phyloP scores from a whole-genome alignment of 768 basidiomycete genomes.

The Boletus rex-veris region DNA sequence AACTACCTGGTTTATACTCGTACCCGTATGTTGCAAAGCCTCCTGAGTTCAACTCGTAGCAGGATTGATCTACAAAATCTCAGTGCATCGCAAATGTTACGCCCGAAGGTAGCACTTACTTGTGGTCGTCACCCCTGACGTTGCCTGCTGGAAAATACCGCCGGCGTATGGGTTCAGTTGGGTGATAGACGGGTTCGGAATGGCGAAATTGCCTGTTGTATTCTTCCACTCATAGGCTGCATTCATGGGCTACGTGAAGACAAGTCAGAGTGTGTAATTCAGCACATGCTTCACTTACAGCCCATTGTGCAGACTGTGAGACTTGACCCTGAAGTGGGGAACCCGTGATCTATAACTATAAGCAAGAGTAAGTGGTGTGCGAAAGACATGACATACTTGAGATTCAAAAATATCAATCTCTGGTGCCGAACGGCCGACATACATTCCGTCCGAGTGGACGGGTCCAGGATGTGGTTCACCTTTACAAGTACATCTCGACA shows the following conservation, averaged over 20 bases:
- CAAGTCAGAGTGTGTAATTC: neutral
- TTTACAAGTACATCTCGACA: conserved; percentile 86
- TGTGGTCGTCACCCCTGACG: conserved; percentile 64
- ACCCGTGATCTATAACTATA: conserved; percentile 34
- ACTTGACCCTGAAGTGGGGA: conserved; percentile 51
- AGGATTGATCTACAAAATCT: conserved; percentile 51
- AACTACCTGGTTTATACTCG: conserved; percentile 69
- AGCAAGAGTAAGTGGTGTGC: neutral
- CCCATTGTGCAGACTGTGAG: conserved; percentile 84
- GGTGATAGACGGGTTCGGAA: conserved; percentile 50
- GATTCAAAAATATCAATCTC: conserved; percentile 93
- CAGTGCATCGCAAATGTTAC: neutral
- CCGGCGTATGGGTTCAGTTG: conserved; percentile 66
- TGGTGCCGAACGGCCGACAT: conserved; percentile 77
- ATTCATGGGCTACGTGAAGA: conserved; percentile 65
- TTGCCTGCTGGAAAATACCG: conserved; percentile 79
- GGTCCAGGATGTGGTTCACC: conserved; percentile 90
- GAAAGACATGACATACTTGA: conserved; percentile 41
- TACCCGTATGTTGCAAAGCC: conserved; percentile 75
- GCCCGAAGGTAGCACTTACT: conserved; percentile 33
- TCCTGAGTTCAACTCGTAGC: conserved; percentile 52
- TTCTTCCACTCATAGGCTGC: conserved; percentile 68
- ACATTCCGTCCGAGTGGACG: conserved; percentile 67
- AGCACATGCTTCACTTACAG: conserved; percentile 41
- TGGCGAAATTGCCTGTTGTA: conserved; percentile 52